Percentiles rank a stretch among this genome's conserved stretches.
phyloP scores from a whole-genome alignment of 2,329 filamentous ascomycete genomes.

The Pseudocercospora eumusae region DNA sequence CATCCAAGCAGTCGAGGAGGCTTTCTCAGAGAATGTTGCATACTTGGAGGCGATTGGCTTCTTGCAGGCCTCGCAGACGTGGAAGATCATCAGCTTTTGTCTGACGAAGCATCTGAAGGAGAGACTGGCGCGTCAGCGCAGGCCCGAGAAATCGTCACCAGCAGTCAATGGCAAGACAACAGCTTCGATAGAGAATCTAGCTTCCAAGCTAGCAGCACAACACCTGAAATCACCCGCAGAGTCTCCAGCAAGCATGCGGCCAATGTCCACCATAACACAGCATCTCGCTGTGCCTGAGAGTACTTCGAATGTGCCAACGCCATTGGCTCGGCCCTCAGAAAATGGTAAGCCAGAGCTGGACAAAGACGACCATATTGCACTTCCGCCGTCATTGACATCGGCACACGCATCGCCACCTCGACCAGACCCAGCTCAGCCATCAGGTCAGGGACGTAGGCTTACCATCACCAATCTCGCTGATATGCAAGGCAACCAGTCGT shows the following conservation, averaged over 20 bases:
- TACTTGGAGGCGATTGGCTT: conserved; percentile 36
- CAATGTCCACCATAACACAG: conserved; percentile 29
- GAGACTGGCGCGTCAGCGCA: conserved; percentile 27
- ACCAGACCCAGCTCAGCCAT: neutral
- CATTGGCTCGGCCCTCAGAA: conserved; percentile 48
- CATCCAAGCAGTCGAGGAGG: conserved; percentile 24
- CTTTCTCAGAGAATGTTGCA: conserved; percentile 24
- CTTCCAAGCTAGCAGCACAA: conserved; percentile 22
- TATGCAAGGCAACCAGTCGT: conserved; percentile 27
- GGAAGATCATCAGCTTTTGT: conserved; percentile 57
- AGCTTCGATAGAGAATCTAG: conserved; percentile 26
- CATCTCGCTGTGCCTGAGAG: conserved; percentile 42
- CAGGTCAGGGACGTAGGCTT: conserved; percentile 20
- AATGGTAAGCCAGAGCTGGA: conserved; percentile 29
- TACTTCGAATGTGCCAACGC: conserved; percentile 57
- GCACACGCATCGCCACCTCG: conserved; percentile 13
- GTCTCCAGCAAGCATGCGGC: conserved; percentile 26
- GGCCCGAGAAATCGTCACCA: conserved; percentile 15
- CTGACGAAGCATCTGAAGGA: conserved; percentile 53
- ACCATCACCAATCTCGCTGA: conserved; percentile 31
- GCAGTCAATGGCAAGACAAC: conserved; percentile 1
- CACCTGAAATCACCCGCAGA: conserved; percentile 26
- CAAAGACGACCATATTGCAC: conserved; percentile 28
- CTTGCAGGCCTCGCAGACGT: conserved; percentile 59
- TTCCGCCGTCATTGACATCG: conserved; percentile 33